Evolutionary conservation across 768 basidiomycete species (phyloP).

Genomic region (Trametes maxima): DNA sequence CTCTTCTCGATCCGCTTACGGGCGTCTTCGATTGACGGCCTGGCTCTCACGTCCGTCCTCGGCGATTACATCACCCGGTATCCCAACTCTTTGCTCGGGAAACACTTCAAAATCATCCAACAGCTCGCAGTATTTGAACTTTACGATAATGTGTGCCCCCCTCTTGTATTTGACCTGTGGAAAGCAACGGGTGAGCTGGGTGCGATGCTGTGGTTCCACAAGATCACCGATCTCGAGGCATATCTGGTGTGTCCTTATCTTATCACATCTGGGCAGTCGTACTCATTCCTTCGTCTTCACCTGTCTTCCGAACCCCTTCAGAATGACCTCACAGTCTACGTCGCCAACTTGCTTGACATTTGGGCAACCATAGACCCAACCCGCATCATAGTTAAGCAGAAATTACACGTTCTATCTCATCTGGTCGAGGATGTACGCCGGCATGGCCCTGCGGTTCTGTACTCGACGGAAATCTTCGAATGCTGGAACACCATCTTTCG

Average conservation of each 20-base stretch:
- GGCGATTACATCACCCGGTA: constrained; percentile 48
- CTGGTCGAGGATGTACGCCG: constrained; percentile 22
- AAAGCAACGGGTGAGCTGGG: constrained; percentile 22
- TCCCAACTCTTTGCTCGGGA: constrained; percentile 43
- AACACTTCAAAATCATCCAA: constrained; percentile 43
- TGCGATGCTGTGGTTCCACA: constrained; percentile 18
- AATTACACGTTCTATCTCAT: constrained; percentile 25
- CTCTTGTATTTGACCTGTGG: constrained; percentile 13
- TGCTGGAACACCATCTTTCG: constrained; percentile 47
- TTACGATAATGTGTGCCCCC: constrained; percentile 17
- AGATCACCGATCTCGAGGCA: constrained; percentile 16
- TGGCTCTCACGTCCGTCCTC: constrained; percentile 35
- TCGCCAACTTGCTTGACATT: constrained; percentile 24
- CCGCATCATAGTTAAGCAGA: constrained; percentile 21
- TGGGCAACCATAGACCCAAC: constrained; percentile 18
- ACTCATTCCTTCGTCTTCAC: neutral
- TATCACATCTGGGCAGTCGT: neutral
- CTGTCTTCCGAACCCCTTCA: neutral
- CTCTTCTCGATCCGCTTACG: constrained; percentile 37
- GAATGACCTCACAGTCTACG: constrained; percentile 18
- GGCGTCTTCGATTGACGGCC: constrained; percentile 34
- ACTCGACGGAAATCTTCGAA: constrained; percentile 44
- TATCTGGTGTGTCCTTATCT: constrained; percentile 17
- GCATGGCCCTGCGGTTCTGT: constrained; percentile 38
- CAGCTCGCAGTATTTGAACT: constrained; percentile 42